Evolutionary conservation across 257 asterid genomes (phyloP), one percentile per base, ranked within the genome.

Genomic region (Forsythia viridissima): DNA sequence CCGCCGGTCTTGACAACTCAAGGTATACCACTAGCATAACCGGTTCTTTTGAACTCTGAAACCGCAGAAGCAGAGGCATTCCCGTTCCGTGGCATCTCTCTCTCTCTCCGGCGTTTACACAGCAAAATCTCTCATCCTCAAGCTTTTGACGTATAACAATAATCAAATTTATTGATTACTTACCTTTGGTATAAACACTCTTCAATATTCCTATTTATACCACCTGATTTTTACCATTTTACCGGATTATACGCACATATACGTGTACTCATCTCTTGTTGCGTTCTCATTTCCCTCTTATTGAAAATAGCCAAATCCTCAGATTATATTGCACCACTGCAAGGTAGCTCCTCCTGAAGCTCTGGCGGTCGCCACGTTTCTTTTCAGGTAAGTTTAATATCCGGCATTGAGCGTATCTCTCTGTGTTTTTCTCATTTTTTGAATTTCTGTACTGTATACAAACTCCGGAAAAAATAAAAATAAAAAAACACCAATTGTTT

Each of bases 361-460:
- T 38, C 82, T 79, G 87, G 82, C 82, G 65, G 81, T 71, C 41
- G 30, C 67, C 73, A 71, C 75, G 68, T 70, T 68, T 71, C 57
- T 76, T 76, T 72, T 75, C 70, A 73, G 88, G 90, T 76, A 73
- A 78, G 84, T 76, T 63, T 30, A 63, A 5, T 70, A 65, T 74
- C 34, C 30, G 70, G 40, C 70, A 63, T 30, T 63, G 39, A 46
- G 38, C 74, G 68, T 79, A 3, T 59, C 20, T 63, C 40, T 63
- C 5, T 71, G 57, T 43, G 3, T 42, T n/a, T 42, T 55, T 46
- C 11, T 6, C 37, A 72, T 74, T 76, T 70, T 11, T 84, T 42
- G 5, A 6, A 18, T 52, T 80, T 80, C 68, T 30, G 61, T 21
- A 8, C 81, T 79, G 79, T 63, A 73, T 72, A 79, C 71, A 30